Evolutionary conservation across 805 yeast genomes (phyloP), one percentile per base, ranked within the genome.

Genomic region (Candida oleophila): DNA sequence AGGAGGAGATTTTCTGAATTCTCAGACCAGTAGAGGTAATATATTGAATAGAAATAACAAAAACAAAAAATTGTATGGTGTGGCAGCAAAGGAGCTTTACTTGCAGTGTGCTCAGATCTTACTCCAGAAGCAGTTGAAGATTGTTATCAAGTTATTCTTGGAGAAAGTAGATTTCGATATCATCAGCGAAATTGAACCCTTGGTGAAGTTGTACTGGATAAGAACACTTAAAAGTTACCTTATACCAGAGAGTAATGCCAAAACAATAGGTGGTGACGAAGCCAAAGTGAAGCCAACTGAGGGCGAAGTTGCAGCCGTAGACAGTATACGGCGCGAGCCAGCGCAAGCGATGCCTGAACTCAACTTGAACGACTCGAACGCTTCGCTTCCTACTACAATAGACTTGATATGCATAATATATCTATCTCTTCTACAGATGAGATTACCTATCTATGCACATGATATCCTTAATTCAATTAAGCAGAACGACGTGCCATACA

Each of bases 71-170:
- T 53, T 74, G 16, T 78, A 73, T 57, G 89, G 90, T 22, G 52
- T 55, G 8, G 73, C 65, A 3, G 87, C 81, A 2, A 62, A 64
- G 15, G 56, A 65, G 11, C 53, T 78, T 34, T 79, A 68, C 50
- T 54, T 76, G 39, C 70, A 67, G 56, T 66, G 80, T 38, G 67
- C 74, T 42, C 91, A 85, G 57, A 53, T 56, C 32, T 60, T 85
- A 2, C 59, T 88, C 35, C 69, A 74, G 45, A 60, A 62, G 18
- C 87, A 85, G 53, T 63, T 74, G 22, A 44, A 49, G 25, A 32
- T 44, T 43, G 36, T 57, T 4, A 33, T 43, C 16, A 43, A 49
- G 7, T 33, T 52, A n/a, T 46, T 49, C 16, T 21, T 52, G 11
- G 39, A 38, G 11, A 55, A 53, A 11, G 50, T 48, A 12, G 54